Evolutionary conservation across 257 asterid genomes (phyloP), one percentile per base, ranked within the genome.

Genomic region (Cordia subcordata): DNA sequence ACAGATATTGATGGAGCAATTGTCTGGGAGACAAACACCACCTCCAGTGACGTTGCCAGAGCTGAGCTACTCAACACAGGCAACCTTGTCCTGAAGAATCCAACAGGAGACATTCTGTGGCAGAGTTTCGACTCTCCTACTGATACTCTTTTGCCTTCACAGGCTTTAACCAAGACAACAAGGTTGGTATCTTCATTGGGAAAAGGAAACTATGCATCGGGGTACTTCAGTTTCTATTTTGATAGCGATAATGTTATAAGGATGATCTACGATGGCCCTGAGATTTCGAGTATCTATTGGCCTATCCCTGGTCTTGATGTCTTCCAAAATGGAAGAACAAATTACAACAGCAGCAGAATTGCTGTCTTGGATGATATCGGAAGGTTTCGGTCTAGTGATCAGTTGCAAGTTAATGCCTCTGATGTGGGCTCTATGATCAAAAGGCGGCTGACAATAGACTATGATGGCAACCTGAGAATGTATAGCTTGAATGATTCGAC

Each of bases 51-150:
- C 33, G 54, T 63, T 38, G 46, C 14, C 10, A 57, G 46, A 42
- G 47, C 47, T 42, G 69, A 68, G 66, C 75, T 83, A 53, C 83
- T 81, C 49, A 65, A 81, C 42, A 49, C 79, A 0, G 91, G 88
- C 1, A 84, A 84, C 68, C 78, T 84, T 6, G 80, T 83, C 4
- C 47, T 83, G 33, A 58, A 39, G 49, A 69, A 67, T 58, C 71
- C 66, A 4, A 21, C 8, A 32, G 84, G 81, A 42, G 60, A 58
- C 9, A 15, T 81, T 62, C 69, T 81, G 32, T 84, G 92, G 92
- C 81, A 84, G 62, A 76, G 82, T 33, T 84, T 81, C 51, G 92
- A 77, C 67, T 81, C 33, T 27, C 92, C 92, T 0, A 74, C 82
- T 0, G 47, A 42, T 42, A 42, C 47, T 42, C 47, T 42, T 42